Evolutionary conservation across 2,329 filamentous ascomycete genomes (phyloP).

Genomic region (Diaporthe ilicicola): DNA sequence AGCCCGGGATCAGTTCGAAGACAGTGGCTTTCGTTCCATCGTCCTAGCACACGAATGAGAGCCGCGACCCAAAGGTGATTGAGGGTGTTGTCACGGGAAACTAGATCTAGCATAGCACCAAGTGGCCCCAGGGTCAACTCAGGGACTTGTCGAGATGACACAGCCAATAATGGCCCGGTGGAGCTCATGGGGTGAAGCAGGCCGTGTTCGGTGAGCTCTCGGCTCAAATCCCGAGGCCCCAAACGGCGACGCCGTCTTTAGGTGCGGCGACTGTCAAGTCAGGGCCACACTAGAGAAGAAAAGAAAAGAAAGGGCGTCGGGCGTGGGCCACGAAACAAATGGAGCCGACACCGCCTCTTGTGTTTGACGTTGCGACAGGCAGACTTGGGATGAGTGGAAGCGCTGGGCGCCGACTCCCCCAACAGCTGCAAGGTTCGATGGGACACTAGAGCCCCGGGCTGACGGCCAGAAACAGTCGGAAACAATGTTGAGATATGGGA

Average conservation of each 20-base stretch:
- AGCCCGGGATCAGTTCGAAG: neutral
- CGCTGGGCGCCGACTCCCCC: constrained; percentile 7
- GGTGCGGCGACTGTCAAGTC: neutral
- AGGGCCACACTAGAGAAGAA: no score
- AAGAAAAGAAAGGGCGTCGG: neutral
- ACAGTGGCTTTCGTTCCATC: neutral
- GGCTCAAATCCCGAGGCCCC: neutral
- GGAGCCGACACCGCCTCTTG: constrained; percentile 20
- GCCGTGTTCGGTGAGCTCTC: neutral
- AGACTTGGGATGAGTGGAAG: constrained; percentile 18
- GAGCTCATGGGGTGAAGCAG: neutral
- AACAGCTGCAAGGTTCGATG: constrained; percentile 4
- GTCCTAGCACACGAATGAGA: neutral
- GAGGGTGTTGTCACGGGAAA: neutral
- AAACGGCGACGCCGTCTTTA: constrained; percentile 5
- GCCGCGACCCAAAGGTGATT: neutral
- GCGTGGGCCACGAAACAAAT: constrained; percentile 22
- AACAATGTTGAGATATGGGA: constrained; percentile 19
- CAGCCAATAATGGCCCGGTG: neutral
- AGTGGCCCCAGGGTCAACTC: constrained; percentile 2
- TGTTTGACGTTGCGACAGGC: constrained; percentile 22
- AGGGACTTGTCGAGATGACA: neutral
- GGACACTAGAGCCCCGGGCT: neutral
- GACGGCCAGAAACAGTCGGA: constrained; percentile 18
- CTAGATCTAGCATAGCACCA: neutral